Conservation (phyloP, 2,329 filamentous ascomycete species). For the Ceratocystis eucalypticola region DNA sequence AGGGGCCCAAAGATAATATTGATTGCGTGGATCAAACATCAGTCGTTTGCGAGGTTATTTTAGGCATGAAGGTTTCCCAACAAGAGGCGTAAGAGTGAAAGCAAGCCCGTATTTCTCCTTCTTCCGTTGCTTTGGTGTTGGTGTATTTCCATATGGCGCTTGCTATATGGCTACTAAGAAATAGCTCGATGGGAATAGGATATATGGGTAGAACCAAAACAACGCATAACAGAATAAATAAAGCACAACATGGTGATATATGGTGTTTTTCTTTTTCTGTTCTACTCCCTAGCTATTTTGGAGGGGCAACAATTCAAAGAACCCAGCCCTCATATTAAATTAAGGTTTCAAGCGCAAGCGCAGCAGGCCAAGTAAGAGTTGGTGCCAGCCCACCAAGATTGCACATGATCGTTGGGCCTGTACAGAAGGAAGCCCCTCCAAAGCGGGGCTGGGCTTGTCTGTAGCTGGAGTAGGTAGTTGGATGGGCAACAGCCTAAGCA, state of each 20-base stretch:
- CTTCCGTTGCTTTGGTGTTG: too few relatives aligned
- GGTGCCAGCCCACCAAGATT: neutral
- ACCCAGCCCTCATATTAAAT: neutral
- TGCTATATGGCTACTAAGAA: too few relatives aligned
- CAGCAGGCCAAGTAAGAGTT: neutral
- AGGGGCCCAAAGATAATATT: neutral
- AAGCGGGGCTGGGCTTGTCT: too few relatives aligned
- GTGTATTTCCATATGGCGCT: too few relatives aligned
- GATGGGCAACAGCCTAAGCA: neutral
- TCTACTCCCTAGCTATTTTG: neutral
- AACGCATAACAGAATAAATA: neutral
- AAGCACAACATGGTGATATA: neutral
- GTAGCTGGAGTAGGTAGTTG: neutral
- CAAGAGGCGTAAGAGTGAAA: too few relatives aligned
- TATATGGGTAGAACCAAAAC: too few relatives aligned
- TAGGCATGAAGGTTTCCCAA: too few relatives aligned
- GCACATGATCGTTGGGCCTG: neutral
- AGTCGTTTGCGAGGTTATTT: too few relatives aligned
- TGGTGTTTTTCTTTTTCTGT: neutral
- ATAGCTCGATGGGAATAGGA: too few relatives aligned
- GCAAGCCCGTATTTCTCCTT: too few relatives aligned
- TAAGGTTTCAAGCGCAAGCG: neutral
- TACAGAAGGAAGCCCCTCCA: neutral
- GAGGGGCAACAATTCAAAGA: neutral
- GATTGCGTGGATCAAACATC: neutral